Base-by-base conservation (phyloP, 768 basidiomycete genomes). In the Kwoniella dendrophila region DNA sequence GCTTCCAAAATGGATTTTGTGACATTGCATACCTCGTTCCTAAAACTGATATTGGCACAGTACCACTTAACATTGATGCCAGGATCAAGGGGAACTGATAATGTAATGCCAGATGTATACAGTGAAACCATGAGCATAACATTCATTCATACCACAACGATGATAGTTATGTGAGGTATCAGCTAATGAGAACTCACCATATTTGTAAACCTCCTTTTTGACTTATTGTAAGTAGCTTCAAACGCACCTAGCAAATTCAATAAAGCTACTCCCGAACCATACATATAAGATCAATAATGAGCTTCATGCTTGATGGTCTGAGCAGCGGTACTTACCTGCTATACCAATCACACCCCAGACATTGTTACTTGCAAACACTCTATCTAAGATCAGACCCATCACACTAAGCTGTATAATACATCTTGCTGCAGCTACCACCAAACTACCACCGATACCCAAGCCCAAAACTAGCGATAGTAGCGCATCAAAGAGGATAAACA, bases 151-250 rank as follows among this genome's bases (percentile, higher is more conserved):
- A 45, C 41, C 18, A n/a, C 24, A 59, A n/a, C n/a, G n/a, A n/a
- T n/a, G 26, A 7, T 26, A 16, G 11, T 8, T 8, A 8, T 38
- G 36, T 38, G 8, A 48, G 16, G 4, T 32, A 41, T 20, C 18
- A 38, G 22, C 20, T n/a, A n/a, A 12, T 36, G 27, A 27, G 26
- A 64, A 40, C 69, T 10, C 30, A 88, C 90, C 89, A 94, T 93
- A 59, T 88, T 79, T 20, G 83, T 71, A 72, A 86, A 90, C 22
- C 91, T 82, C 59, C 85, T 83, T 69, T 87, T 86, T 3, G 88
- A 85, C 76, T 90, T 92, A 81, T 92, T 90, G 43, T 87, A 83
- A 12, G 90, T 89, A 14, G 86, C 86, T 67, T 92, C 91, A 47
- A 86, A 81, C 0, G 91, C 89, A 4, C 89, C 90, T 68, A 92